Conservation (phyloP, 176 grass and related monocot species). For the Phragmites australis region DNA sequence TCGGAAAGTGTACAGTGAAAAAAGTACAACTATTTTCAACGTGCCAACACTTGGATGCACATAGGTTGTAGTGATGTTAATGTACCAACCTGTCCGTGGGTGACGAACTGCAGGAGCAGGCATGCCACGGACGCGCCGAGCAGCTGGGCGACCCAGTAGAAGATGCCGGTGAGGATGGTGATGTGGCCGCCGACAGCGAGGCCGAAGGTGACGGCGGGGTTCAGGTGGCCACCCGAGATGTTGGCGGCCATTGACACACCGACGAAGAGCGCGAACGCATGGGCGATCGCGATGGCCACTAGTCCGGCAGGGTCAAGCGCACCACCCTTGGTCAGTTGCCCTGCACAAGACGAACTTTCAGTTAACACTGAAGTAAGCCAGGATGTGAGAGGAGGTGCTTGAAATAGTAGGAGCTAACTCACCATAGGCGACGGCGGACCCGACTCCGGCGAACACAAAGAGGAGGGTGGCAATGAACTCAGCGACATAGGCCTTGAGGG, state of each 20-base stretch:
- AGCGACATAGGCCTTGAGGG: slow-evolving; percentile 70
- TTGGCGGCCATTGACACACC: slow-evolving; percentile 83
- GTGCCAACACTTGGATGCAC: neutral
- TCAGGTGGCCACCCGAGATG: slow-evolving; percentile 89
- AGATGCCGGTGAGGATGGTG: slow-evolving; percentile 85
- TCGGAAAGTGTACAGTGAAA: neutral
- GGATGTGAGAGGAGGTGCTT: neutral
- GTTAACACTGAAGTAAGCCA: neutral
- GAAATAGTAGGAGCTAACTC: neutral
- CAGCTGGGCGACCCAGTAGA: slow-evolving; percentile 86
- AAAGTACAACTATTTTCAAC: neutral
- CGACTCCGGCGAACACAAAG: slow-evolving; percentile 88
- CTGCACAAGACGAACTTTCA: slow-evolving; percentile 17
- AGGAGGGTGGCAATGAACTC: slow-evolving; percentile 95
- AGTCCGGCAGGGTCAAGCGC: slow-evolving; percentile 74
- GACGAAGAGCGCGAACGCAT: slow-evolving; percentile 82
- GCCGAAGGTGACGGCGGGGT: slow-evolving; percentile 89
- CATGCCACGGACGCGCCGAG: slow-evolving; percentile 76
- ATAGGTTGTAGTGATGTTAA: neutral
- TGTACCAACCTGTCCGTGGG: slow-evolving; percentile 56
- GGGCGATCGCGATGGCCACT: slow-evolving; percentile 74
- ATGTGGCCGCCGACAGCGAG: slow-evolving; percentile 82
- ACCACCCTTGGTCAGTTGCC: slow-evolving; percentile 56
- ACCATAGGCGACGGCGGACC: slow-evolving; percentile 85
- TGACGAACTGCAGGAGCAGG: slow-evolving; percentile 78